Conservation (phyloP, 495 filamentous ascomycete genomes). For the Penicillium goetzii region DNA sequence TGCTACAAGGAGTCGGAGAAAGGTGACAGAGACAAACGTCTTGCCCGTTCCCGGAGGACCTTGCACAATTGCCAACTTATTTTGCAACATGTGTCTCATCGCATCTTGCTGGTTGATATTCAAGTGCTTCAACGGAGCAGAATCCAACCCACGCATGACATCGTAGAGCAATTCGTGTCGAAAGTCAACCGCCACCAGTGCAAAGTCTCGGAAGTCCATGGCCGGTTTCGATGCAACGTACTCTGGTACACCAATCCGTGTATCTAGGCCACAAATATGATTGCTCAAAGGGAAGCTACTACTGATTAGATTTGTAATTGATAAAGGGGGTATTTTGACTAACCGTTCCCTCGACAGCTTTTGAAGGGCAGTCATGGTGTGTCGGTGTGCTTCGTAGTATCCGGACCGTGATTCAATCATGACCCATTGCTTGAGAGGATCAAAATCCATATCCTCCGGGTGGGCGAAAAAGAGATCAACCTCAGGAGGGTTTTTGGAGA, state of each 20-base stretch:
- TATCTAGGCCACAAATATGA: constrained; percentile 59
- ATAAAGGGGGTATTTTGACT: constrained; percentile 19
- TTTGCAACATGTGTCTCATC: constrained; percentile 71
- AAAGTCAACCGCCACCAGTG: constrained; percentile 9
- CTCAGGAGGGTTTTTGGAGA: constrained; percentile 67
- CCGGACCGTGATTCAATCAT: constrained; percentile 76
- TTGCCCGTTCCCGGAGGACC: constrained; percentile 94
- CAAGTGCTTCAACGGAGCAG: constrained; percentile 51
- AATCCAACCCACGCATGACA: constrained; percentile 57
- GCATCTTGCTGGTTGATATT: constrained; percentile 73
- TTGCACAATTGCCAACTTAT: constrained; percentile 77
- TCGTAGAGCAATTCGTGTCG: constrained; percentile 37
- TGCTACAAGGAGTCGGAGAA: constrained; percentile 67
- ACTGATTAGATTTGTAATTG: constrained; percentile 20
- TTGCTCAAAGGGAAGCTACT: constrained; percentile 63
- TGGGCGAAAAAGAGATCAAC: constrained; percentile 76
- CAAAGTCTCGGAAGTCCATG: constrained; percentile 50
- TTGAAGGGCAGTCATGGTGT: constrained; percentile 75
- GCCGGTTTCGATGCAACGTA: constrained; percentile 53
- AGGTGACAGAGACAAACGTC: constrained; percentile 74
- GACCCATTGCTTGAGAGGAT: constrained; percentile 70
- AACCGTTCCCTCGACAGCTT: constrained; percentile 64
- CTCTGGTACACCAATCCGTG: constrained; percentile 47
- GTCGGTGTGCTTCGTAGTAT: constrained; percentile 75
- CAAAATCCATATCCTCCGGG: constrained; percentile 63